Evolutionary conservation across 148 eudicot species (phyloP), one percentile per base, ranked within the genome.

Genomic region (Rhododendron henanense): DNA sequence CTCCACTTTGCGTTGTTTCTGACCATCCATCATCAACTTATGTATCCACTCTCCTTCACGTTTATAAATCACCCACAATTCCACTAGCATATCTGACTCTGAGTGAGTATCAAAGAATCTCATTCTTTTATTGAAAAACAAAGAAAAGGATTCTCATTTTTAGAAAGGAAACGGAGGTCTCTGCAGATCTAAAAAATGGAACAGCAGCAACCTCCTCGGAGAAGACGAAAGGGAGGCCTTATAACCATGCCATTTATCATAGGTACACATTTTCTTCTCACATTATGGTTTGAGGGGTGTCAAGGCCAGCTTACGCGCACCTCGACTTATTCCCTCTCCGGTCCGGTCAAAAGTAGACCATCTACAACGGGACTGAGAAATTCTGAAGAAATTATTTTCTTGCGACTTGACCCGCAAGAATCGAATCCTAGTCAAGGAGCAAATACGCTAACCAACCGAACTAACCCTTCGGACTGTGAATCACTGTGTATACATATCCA

Each of bases 231-330:
- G 91, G 96, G 98, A 69, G 97, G 98, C 3, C 92, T 96, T 25
- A 92, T 92, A 31, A 96, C 98, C 37, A 92, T 96, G 98, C 98
- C 98, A 25, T 96, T 96, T 89, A 96, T 96, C 88, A 94, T 96
- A 85, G 97, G 98, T 94, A 93, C 31, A 31, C 50, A 65, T 10
- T 73, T 73, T 73, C 55, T 51, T 51, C 10, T 51, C 16, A 1
- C 15, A 10, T 51, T 51, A 10, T 51, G 55, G 55, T 51, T 51
- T 51, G 14, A 51, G 16, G 55, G 55, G 55, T 51, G 16, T 13
- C 4, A 11, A 51, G 55, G 55, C 55, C 14, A 51, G 55, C 0
- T 51, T 51, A 13, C 0, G 15, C 0, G 4, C 16, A 13, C 3
- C 55, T 51, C 4, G 0, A 13, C 16, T 51, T 1, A 13, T 51